Base-by-base conservation (phyloP, 164 flowering plant genomes). In the Piper betle region DNA sequence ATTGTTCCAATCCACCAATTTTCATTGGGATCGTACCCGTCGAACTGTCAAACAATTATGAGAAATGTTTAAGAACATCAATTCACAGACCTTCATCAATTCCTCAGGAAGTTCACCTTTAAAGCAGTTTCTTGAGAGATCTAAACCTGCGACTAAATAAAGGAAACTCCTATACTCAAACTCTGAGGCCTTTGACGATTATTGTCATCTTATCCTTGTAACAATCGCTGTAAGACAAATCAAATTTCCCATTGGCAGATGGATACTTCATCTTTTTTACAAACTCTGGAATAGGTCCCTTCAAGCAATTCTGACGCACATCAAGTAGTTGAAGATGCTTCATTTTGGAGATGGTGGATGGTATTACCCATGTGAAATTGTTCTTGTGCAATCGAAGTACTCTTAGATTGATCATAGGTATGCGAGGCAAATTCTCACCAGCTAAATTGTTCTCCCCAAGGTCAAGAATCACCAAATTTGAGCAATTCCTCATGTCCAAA, bases 231-330 rank as follows among this genome's bases (percentile, higher is more conserved):
- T 67, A 1, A 76, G 53, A 25, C 33, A 25, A 25, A 25, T 25
- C 1, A 25, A 25, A 25, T 25, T 25, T 25, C 33, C 33, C 33
- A 1, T 25, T 25, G 33, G 33, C 33, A 25, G 33, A 25, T 25
- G 33, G 33, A 25, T 25, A 25, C 33, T 25, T 25, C 33, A 25
- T 25, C 33, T 2, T 25, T 74, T 66, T 4, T 39, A 38, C 20
- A 78, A 64, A 50, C 81, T 75, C 53, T 19, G 78, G 79, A 1
- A 80, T 75, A 5, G 41, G 0, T 5, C 80, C 79, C 2, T 69
- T 57, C 7, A 81, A n/a, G 57, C 62, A 62, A 18, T 74, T 79
- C 3, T 54, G 10, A 5, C 2, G 2, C 15, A 46, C 50, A 53
- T 81, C 82, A 42, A 77, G 37, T 13, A 70, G 20, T 50, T 75